Evolutionary conservation across 2,329 filamentous ascomycete species (phyloP), one percentile per base, ranked within the genome.

Genomic region (Madurella fahalii): DNA sequence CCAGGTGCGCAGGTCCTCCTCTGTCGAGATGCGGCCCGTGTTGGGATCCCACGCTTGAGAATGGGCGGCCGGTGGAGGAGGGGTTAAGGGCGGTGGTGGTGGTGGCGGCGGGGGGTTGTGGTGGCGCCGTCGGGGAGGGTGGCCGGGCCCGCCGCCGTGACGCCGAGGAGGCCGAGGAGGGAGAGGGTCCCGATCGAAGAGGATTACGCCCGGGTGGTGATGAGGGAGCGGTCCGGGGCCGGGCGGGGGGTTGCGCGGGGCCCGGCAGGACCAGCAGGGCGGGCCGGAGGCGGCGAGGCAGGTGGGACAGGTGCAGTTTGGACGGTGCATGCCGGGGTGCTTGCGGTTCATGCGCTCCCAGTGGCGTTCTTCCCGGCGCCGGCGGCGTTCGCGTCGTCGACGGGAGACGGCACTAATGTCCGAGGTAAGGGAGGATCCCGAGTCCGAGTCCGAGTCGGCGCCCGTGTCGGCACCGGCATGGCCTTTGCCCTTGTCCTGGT

Each of bases 1-100:
- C 75, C 76, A 79, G 4, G 75, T 75, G 13, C 69, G 69, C 57
- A 78, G 62, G 62, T 79, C 76, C 58, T 77, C 57, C 20, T 31
- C 72, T 32, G 69, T 69, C 7, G 68, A 65, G 64, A 78, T 73
- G 48, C 72, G 70, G n/a, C 64, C 61, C 30, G 60, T 60, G 56
- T 59, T 63, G 11, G 53, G 45, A 44, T 61, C 60, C 15, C 20
- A 30, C 40, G 32, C 18, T 43, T 34, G 53, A 40, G 18, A 50
- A 47, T 11, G 51, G 30, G n/a, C 11, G 34, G 34, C 11, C 34
- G 54, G 44, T 25, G 58, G 20, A 39, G 59, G 58, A 40, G 49
- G 60, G 31, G 13, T 39, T 11, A 31, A 17, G 17, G 15, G 53
- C n/a, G 42, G 58, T 15, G 45, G 55, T 8, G 41, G 44, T 13